These are phyloP conservation scores for Trichophyton rubrum DNA, from an alignment of 2,329 filamentous ascomycete species.

Conservation along the genomic window DNA sequence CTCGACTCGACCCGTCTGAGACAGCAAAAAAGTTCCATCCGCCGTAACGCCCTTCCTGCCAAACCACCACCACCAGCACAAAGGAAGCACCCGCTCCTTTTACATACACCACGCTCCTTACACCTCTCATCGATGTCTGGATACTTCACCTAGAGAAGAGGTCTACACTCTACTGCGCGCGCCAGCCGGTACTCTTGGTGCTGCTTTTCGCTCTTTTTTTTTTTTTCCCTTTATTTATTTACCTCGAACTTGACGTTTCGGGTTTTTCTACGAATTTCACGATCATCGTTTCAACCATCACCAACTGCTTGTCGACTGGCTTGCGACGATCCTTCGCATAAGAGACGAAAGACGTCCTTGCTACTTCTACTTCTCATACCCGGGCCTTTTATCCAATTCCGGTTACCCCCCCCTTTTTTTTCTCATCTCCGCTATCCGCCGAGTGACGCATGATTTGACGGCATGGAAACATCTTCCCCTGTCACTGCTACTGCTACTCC, in stretches of 20 bases:
- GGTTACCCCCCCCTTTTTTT: background rate
- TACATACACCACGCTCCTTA: background rate
- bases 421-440: background rate
- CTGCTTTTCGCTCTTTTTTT: conserved; percentile 7
- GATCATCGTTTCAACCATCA: conserved; percentile 6
- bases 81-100: no score
- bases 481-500: background rate
- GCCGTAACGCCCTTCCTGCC: no score
- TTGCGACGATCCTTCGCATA: conserved; percentile 10
- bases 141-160: conserved; percentile 2
- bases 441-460: background rate
- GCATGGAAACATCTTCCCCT: background rate
- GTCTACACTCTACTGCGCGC: background rate
- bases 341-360: background rate
- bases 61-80: no score
- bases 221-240: background rate
- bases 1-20: conserved; percentile 1
- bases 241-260: conserved; percentile 15
- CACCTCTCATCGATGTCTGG: conserved; percentile 4
- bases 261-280: conserved; percentile 14
- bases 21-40: background rate
- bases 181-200: background rate
- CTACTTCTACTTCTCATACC: background rate
- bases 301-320: conserved; percentile 12
- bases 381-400: background rate